A percentile compares a stretch with the other conserved stretches of the same genome.
Conservation (phyloP, 768 basidiomycete genomes). For the Suillus ampliporus region DNA sequence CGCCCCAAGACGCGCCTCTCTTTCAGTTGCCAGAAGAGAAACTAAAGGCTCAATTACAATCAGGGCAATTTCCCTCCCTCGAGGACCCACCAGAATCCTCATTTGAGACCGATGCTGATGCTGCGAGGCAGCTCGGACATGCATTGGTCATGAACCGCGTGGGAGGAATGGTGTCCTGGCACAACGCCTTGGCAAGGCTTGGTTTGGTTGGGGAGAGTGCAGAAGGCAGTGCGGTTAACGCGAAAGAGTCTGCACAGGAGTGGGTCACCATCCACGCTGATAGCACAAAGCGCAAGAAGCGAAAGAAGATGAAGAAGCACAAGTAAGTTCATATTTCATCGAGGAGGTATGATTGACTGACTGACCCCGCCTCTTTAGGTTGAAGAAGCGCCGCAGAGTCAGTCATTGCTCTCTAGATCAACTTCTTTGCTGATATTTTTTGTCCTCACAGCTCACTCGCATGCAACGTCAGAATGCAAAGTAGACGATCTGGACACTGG, state of each 20-base stretch:
- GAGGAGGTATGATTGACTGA: slow-evolving; percentile 12
- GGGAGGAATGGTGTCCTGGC: slow-evolving; percentile 69
- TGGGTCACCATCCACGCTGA: slow-evolving; percentile 75
- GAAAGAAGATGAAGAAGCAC: slow-evolving; percentile 97
- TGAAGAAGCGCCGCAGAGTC: slow-evolving; percentile 91
- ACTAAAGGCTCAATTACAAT: slow-evolving; percentile 34
- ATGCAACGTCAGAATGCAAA: slow-evolving; percentile 36
- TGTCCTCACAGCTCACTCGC: slow-evolving; percentile 49
- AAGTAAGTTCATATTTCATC: slow-evolving; percentile 61
- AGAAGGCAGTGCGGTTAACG: slow-evolving; percentile 55
- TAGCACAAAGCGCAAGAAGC: slow-evolving; percentile 82
- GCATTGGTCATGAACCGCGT: slow-evolving; percentile 72
- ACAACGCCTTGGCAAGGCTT: slow-evolving; percentile 64
- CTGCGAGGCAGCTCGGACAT: slow-evolving; percentile 79
- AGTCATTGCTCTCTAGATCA: slow-evolving; percentile 29
- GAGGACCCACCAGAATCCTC: slow-evolving; percentile 56
- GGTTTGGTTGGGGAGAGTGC: slow-evolving; percentile 61
- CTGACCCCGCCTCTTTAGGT: slow-evolving; percentile 46
- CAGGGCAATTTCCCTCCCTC: slow-evolving; percentile 30
- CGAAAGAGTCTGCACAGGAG: slow-evolving; percentile 59
- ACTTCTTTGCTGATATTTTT: slow-evolving; percentile 21
- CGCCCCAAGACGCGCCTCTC: slow-evolving; percentile 23
- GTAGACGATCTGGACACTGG: slow-evolving; percentile 20
- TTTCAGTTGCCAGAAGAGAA: slow-evolving; percentile 24
- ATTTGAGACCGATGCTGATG: slow-evolving; percentile 77